A percentile compares a stretch with the other conserved stretches of the same genome.
phyloP scores from a whole-genome alignment of 306 rosid genomes.

The Quercus bicolor region DNA sequence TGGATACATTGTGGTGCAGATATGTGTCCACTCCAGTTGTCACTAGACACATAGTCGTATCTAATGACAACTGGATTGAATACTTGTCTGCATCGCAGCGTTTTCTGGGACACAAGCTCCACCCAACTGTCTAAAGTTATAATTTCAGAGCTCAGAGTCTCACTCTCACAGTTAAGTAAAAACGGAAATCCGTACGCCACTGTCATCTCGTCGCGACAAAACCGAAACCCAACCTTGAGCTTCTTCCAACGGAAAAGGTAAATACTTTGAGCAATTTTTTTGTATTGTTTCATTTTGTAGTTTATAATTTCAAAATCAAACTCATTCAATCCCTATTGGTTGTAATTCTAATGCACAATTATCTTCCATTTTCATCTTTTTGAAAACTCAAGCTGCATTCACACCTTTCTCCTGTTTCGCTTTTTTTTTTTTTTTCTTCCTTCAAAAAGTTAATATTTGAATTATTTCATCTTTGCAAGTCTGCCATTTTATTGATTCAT shows the following conservation, averaged over 20 bases:
- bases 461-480: not conserved
- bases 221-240: not conserved
- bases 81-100: too few relatives aligned
- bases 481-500: not conserved
- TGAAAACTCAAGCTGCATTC: not conserved
- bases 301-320: not conserved
- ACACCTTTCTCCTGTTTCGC: not conserved
- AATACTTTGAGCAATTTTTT: not conserved
- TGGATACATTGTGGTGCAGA: accelerated
- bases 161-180: not conserved
- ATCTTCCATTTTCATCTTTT: not conserved
- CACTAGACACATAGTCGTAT: too few relatives aligned
- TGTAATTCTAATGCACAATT: not conserved
- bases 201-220: not conserved
- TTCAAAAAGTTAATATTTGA: not conserved
- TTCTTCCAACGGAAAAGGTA: not conserved
- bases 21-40: too few relatives aligned
- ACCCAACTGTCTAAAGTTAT: too few relatives aligned
- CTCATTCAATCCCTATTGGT: not conserved
- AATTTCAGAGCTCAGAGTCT: not conserved
- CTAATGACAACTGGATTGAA: too few relatives aligned
- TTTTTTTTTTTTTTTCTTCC: not conserved
- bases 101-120: too few relatives aligned
- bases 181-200: not conserved
- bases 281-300: not conserved